phyloP scores from a whole-genome alignment of 192 early-diverging fungal genomes.

The Coemansia aciculifera region DNA sequence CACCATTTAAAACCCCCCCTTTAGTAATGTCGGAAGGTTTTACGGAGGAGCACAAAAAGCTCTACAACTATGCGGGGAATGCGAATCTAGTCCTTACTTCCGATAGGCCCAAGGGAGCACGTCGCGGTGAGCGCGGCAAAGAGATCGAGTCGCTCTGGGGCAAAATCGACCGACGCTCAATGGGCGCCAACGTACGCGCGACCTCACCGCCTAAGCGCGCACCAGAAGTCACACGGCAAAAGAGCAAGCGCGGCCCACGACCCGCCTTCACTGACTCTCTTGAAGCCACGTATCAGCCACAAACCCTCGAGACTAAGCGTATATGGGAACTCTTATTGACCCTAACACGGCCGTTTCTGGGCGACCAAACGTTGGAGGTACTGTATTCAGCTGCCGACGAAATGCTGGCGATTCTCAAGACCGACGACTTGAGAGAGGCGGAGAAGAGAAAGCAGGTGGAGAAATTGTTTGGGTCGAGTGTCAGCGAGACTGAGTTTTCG shows the following conservation, averaged over 20 bases:
- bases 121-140: slow-evolving; percentile 92
- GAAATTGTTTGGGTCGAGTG: slow-evolving; percentile 61
- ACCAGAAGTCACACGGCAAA: slow-evolving; percentile 55
- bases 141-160: slow-evolving; percentile 92
- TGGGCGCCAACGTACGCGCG: slow-evolving; percentile 78
- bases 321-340: slow-evolving; percentile 89
- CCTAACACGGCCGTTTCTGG: slow-evolving; percentile 76
- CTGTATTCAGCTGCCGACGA: slow-evolving; percentile 87
- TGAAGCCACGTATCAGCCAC: slow-evolving; percentile 87
- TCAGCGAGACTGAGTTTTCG: slow-evolving; percentile 83
- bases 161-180: slow-evolving; percentile 76
- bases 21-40: slow-evolving; percentile 40
- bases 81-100: slow-evolving; percentile 95
- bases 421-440: slow-evolving; percentile 80
- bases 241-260: slow-evolving; percentile 33
- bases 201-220: slow-evolving; percentile 61
- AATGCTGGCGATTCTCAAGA: slow-evolving; percentile 78
- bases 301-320: slow-evolving; percentile 84
- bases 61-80: slow-evolving; percentile 84
- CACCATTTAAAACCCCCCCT: not conserved
- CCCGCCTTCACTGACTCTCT: slow-evolving; percentile 71
- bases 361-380: slow-evolving; percentile 89
- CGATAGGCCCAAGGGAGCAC: slow-evolving; percentile 75
- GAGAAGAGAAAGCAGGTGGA: slow-evolving; percentile 89
- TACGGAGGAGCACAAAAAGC: slow-evolving; percentile 53